Evolutionary conservation across 306 rosid genomes (phyloP).

Genomic region (Pyrus bretschneideri): DNA sequence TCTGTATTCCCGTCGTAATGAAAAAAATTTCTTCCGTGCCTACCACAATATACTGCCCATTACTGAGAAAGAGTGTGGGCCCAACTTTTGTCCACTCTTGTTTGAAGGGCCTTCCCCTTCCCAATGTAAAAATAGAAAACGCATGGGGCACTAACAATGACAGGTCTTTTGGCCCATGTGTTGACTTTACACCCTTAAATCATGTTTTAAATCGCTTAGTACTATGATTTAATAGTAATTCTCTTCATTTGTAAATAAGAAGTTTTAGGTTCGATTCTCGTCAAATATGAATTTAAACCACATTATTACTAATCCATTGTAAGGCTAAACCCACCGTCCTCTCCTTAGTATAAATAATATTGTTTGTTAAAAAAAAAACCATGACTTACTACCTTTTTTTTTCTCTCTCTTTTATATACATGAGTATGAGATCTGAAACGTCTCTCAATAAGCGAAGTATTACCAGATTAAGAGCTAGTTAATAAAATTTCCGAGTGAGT

Average conservation of each 20-base stretch:
- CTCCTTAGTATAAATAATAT: no score
- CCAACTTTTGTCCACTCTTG: neutral
- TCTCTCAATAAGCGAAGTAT: no score
- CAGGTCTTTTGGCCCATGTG: neutral
- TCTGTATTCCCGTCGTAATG: no score
- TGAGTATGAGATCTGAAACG: no score
- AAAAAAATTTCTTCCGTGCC: no score
- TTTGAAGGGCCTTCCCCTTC: neutral
- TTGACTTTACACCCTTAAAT: neutral
- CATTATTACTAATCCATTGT: no score
- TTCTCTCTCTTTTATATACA: neutral
- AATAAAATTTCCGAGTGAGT: no score
- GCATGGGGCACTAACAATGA: neutral
- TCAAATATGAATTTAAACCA: no score
- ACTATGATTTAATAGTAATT: no score
- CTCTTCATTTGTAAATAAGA: fast-evolving
- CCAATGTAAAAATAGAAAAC: neutral
- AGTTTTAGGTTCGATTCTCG: fast-evolving
- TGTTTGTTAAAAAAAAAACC: neutral
- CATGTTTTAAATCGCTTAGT: fast-evolving
- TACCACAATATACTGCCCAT: constrained; percentile 1
- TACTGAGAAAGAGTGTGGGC: neutral
- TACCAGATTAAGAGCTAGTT: neutral
- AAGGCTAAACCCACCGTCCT: fast-evolving
- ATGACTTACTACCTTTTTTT: no score